Percentiles rank a stretch among this genome's conserved stretches.
phyloP scores from a whole-genome alignment of 495 filamentous ascomycete species.

The Aspergillus taichungensis region DNA sequence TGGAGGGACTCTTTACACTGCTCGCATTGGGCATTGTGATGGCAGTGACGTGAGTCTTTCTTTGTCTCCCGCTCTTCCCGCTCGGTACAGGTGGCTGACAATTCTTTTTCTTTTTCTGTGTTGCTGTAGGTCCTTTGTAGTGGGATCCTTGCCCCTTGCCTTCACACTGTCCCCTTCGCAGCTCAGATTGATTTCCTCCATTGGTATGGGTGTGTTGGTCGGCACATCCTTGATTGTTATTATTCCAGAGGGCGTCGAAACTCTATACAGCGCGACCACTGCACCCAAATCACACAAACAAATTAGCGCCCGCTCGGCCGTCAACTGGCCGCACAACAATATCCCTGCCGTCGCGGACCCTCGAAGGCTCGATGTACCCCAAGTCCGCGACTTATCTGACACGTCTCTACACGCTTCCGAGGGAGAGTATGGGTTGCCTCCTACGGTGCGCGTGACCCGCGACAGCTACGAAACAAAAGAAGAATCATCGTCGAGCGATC shows the following conservation, averaged over 20 bases:
- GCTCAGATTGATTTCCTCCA: constrained; percentile 77
- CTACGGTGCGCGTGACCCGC: constrained; percentile 2
- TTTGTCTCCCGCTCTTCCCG: neutral
- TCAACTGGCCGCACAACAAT: constrained; percentile 25
- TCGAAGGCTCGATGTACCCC: neutral
- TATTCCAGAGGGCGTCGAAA: constrained; percentile 93
- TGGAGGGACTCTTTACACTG: constrained; percentile 82
- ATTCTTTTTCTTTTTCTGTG: constrained; percentile 19
- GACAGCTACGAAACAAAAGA: constrained; percentile 18
- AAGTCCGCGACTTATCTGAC: no score
- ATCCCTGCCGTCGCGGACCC: constrained; percentile 13
- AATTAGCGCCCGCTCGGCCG: constrained; percentile 20
- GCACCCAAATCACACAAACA: constrained; percentile 19
- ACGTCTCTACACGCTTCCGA: constrained; percentile 1
- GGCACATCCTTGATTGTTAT: constrained; percentile 95
- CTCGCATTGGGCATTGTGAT: constrained; percentile 82
- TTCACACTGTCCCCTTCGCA: constrained; percentile 85
- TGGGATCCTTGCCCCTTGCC: constrained; percentile 85
- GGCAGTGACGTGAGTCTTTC: constrained; percentile 72
- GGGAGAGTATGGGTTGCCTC: neutral
- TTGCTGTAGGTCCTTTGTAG: constrained; percentile 73
- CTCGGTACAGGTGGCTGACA: constrained; percentile 7
- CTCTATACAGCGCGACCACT: constrained; percentile 59
- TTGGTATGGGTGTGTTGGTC: constrained; percentile 90
- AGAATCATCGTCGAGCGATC: constrained; percentile 19